phyloP scores from a whole-genome alignment of 805 yeast genomes.

The Debaryomyces tyrocola region DNA sequence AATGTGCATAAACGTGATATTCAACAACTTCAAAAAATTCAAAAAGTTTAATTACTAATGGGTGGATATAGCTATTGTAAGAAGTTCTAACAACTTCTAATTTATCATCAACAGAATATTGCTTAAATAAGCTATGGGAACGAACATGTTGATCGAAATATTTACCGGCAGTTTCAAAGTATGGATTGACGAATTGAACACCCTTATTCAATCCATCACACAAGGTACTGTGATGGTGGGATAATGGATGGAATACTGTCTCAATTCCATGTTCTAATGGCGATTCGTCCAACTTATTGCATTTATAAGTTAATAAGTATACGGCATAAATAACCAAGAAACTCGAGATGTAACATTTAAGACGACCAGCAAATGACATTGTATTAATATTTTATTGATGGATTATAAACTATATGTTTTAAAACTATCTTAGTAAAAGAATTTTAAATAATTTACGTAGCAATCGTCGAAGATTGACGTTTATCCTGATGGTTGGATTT shows the following conservation, averaged over 20 bases:
- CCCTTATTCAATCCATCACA: conserved; percentile 35
- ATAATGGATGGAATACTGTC: conserved; percentile 37
- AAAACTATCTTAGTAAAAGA: background rate
- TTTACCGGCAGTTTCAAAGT: conserved; percentile 20
- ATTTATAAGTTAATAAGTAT: conserved; percentile 42
- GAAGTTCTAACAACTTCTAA: conserved; percentile 19
- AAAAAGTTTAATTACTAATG: conserved; percentile 31
- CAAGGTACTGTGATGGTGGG: conserved; percentile 33
- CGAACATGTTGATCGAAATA: conserved; percentile 39
- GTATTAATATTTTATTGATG: background rate
- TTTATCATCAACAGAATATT: conserved; percentile 32
- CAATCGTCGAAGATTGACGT: conserved; percentile 9
- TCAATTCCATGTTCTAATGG: conserved; percentile 30
- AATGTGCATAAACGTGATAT: conserved; percentile 26
- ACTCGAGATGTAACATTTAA: conserved; percentile 16
- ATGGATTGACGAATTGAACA: conserved; percentile 29
- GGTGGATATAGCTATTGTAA: conserved; percentile 26
- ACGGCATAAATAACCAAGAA: conserved; percentile 31
- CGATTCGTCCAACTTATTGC: conserved; percentile 29
- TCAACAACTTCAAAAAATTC: conserved; percentile 35
- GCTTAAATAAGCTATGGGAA: conserved; percentile 33
- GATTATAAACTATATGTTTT: background rate
- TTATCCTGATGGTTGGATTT: conserved; percentile 1
- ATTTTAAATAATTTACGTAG: conserved; percentile 1
- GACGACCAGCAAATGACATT: conserved; percentile 3